Percentiles rank a stretch among this genome's conserved stretches.
These are phyloP conservation scores for Phytopythium ostracodes DNA, from an alignment of 352 stramenopile genomes.

Conservation along the genomic window DNA sequence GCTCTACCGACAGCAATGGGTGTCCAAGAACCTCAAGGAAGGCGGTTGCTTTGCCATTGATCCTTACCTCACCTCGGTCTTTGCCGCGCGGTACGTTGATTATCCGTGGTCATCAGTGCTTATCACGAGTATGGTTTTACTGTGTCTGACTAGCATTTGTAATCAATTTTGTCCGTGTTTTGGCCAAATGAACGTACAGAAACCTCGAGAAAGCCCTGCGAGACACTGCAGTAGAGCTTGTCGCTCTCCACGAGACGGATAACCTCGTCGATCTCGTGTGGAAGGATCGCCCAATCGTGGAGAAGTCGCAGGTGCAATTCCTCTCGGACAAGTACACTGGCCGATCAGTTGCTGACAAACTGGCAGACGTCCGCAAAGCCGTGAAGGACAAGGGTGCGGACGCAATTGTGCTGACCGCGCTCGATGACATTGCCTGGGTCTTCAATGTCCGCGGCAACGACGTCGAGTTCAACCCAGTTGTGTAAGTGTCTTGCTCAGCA, in stretches of 20 bases:
- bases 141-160: neutral
- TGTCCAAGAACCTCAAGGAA: slow-evolving; percentile 55
- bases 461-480: slow-evolving; percentile 97
- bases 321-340: slow-evolving; percentile 93
- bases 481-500: slow-evolving; percentile 90
- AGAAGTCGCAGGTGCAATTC: slow-evolving; percentile 86
- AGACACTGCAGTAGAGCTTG: slow-evolving; percentile 65
- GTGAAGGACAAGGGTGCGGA: slow-evolving; percentile 89
- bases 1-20: slow-evolving; percentile 45
- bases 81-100: slow-evolving; percentile 58
- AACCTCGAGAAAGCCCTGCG: slow-evolving; percentile 66
- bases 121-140: neutral
- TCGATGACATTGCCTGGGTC: slow-evolving; percentile 98
- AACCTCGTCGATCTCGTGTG: slow-evolving; percentile 98
- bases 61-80: slow-evolving; percentile 91
- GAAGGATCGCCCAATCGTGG: slow-evolving; percentile 68
- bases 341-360: slow-evolving; percentile 88
- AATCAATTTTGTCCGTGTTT: neutral
- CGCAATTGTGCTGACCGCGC: slow-evolving; percentile 92
- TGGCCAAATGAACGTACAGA: slow-evolving; percentile 11
- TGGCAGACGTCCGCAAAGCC: slow-evolving; percentile 72
- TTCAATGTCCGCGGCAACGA: slow-evolving; percentile 98
- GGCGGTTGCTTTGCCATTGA: slow-evolving; percentile 92
- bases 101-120: slow-evolving; percentile 20
- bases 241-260: slow-evolving; percentile 62